Conservation (phyloP, 176 grass and related monocot genomes). For the Olyra latifolia region DNA sequence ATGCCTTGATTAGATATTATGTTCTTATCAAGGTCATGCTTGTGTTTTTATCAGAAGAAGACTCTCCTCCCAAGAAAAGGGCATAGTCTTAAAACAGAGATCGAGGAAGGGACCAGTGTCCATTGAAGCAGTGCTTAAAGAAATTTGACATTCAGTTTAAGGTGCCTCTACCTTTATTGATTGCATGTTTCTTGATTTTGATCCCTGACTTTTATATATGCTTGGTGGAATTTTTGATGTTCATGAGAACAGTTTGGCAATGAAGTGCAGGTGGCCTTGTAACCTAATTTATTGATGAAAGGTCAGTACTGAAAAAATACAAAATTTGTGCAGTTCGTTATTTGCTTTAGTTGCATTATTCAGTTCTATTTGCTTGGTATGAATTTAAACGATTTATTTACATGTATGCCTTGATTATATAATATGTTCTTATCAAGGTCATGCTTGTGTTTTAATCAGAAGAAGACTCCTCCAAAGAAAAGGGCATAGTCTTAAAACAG, state of each 20-base stretch:
- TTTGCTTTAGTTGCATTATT: slow-evolving; percentile 1
- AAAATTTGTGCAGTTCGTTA: background rate
- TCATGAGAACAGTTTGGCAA: background rate
- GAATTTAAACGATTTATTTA: background rate
- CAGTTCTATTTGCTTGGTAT: background rate
- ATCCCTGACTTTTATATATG: background rate
- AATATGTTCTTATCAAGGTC: background rate
- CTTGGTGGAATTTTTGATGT: background rate
- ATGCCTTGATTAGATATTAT: too few relatives aligned
- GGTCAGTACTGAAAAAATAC: background rate
- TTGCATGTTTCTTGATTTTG: background rate
- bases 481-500: slow-evolving; percentile 37
- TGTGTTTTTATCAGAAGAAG: slow-evolving; percentile 29
- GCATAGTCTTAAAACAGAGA: slow-evolving; percentile 39
- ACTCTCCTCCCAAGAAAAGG: slow-evolving; percentile 31
- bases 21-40: background rate
- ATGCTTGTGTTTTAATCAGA: slow-evolving; percentile 18
- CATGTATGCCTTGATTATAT: too few relatives aligned
- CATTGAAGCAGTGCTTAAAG: background rate
- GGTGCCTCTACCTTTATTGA: too few relatives aligned
- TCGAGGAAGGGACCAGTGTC: slow-evolving; percentile 24
- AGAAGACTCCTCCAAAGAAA: slow-evolving; percentile 34
- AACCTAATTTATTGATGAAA: background rate
- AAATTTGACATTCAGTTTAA: too few relatives aligned
- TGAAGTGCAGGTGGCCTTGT: background rate